Evolutionary conservation across 306 rosid genomes (phyloP).

Genomic region (Malus sylvestris): DNA sequence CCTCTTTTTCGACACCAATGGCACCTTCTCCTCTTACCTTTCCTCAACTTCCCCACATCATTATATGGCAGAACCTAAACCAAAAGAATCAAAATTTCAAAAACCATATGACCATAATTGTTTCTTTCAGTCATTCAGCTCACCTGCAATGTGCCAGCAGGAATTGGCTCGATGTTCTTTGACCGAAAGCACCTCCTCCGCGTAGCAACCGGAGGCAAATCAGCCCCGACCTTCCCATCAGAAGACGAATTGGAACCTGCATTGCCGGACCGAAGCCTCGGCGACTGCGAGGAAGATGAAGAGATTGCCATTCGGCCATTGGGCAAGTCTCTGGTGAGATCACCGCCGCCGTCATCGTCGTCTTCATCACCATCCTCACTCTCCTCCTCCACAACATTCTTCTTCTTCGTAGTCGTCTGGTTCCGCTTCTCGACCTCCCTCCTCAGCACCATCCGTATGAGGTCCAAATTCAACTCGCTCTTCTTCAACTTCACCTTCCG

Average conservation of each 20-base stretch:
- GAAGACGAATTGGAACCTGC: conserved; percentile 49
- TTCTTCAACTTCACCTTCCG: conserved; percentile 37
- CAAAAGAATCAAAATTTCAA: not conserved
- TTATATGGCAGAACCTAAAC: conserved; percentile 42
- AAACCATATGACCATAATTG: not conserved
- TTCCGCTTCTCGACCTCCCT: conserved; percentile 71
- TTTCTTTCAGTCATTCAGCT: not conserved
- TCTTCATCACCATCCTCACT: conserved; percentile 38
- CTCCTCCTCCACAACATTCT: conserved; percentile 27
- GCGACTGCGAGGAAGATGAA: conserved; percentile 40
- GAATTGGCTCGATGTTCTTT: conserved; percentile 68
- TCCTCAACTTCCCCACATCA: conserved; percentile 40
- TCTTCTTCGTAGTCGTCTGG: conserved; percentile 20
- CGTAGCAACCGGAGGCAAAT: conserved; percentile 14
- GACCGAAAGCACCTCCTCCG: conserved; percentile 70
- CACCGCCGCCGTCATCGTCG: conserved; percentile 30
- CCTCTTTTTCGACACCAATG: conserved; percentile 79
- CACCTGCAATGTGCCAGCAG: conserved; percentile 60
- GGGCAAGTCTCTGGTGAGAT: conserved; percentile 68
- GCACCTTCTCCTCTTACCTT: conserved; percentile 65
- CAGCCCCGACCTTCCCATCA: conserved; percentile 48
- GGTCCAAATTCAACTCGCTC: conserved; percentile 65
- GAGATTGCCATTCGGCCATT: conserved; percentile 88
- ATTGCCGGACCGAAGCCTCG: conserved; percentile 40
- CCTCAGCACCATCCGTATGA: conserved; percentile 77